Percentiles rank a stretch among this genome's conserved stretches.
Evolutionary conservation across 306 rosid species (phyloP).

Genomic region (Chamaecrista fasciculata): DNA sequence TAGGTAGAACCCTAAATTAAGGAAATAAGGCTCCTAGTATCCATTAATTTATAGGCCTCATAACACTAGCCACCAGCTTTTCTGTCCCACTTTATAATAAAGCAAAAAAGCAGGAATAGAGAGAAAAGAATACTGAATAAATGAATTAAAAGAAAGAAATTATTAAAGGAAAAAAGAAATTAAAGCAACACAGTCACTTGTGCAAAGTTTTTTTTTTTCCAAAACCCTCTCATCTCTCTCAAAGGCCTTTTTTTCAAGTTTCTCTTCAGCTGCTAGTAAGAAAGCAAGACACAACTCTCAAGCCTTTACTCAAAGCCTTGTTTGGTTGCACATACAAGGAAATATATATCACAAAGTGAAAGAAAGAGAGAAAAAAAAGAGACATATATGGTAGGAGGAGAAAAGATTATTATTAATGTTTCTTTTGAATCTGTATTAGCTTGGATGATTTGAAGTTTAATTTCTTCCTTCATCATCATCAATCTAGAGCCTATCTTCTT

Average conservation of each 20-base stretch:
- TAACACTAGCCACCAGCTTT: constrained; percentile 57
- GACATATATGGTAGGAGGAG: not conserved
- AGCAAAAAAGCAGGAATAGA: constrained; percentile 40
- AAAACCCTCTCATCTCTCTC: constrained; percentile 33
- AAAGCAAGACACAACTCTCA: constrained; percentile 45
- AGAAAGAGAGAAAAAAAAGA: constrained; percentile 29
- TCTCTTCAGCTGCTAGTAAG: constrained; percentile 45
- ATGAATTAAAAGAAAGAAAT: constrained; percentile 24
- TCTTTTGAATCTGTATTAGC: constrained; percentile 16
- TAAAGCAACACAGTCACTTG: constrained; percentile 42
- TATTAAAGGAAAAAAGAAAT: constrained; percentile 20
- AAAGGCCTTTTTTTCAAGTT: constrained; percentile 33
- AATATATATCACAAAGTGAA: constrained; percentile 44
- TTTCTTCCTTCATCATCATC: not conserved
- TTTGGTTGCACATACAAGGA: constrained; percentile 55
- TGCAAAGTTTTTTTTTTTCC: constrained; percentile 53
- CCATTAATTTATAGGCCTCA: constrained; percentile 47
- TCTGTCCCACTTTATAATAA: constrained; percentile 51
- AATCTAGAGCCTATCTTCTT: too few species aligned
- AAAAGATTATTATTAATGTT: constrained; percentile 9
- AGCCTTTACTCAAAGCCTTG: constrained; percentile 60
- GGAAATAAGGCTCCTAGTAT: constrained; percentile 41
- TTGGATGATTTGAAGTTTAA: constrained; percentile 22
- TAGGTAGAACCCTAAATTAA: constrained; percentile 54
- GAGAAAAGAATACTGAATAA: constrained; percentile 46